Base-by-base conservation (phyloP, 768 basidiomycete genomes). In the Boletus speciosus region DNA sequence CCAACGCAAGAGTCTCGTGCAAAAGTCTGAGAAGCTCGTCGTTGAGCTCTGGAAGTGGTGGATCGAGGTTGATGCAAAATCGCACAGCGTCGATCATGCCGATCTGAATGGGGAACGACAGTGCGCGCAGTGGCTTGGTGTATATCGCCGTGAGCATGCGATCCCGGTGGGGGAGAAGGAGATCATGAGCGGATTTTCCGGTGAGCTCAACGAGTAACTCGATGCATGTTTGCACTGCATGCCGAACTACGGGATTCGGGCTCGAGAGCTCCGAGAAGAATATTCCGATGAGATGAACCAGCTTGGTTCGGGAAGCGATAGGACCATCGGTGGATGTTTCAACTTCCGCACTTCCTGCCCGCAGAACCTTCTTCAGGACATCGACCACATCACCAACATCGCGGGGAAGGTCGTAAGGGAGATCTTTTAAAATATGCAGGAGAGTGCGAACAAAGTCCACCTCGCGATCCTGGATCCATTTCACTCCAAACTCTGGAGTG, bases 61-160 rank as follows among this genome's bases (percentile, higher is more conserved):
- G 95, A 27, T 90, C 82, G 34, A 98, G 76, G 53, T 83, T 88
- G 57, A 99, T 83, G 67, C 93, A 92, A 68, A 94, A 99, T 10
- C 95, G 89, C 55, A 98, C 85, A 16, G 93, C 93, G 63, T 98
- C 97, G 55, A 98, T 93, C 81, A 98, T 94, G 31, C 95, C 97
- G 53, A 98, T 97, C 69, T 98, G 97, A 63, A 93, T 92, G 15
- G 88, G 80, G 68, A 98, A 95, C 2, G 94, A 94, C 25, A 99
- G 79, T 0, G 97, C 97, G 49, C 97, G 81, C 19, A 99, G 80
- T 12, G 97, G 97, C 66, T 98, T 98, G n/a, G 90, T 91, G 74
- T 89, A 98, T 60, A 99, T 94, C 2, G 88, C 83, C 16, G 83
- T 82, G 37, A 98, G 78, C 74, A 98, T 86, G 31, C 93, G 85